Base-by-base conservation (phyloP, 2,329 filamentous ascomycete species). In the Monosporascus ibericus region DNA sequence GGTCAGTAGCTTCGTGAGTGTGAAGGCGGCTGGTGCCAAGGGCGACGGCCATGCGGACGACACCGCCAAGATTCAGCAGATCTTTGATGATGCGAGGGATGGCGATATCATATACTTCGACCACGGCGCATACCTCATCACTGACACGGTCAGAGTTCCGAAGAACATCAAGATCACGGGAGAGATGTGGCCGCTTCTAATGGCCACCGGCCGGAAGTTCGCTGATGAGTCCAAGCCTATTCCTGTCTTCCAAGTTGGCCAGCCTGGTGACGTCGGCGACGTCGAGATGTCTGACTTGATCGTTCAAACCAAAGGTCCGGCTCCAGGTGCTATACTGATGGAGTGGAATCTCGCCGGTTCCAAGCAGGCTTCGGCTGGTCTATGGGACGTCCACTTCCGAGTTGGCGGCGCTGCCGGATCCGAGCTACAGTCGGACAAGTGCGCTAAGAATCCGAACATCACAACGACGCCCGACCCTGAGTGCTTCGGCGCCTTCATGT, bases 331-430 rank as follows among this genome's bases (percentile, higher is more conserved):
- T 18, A 90, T 96, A 64, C 80, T 96, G 66, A 84, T 96, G 74
- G 82, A 96, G 69, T 96, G 90, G 88, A 96, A 96, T 72, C 76
- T 96, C 42, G 83, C 82, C 44, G 86, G 84, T 37, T 68, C 79
- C 60, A 76, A 70, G 51, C 79, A 85, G 53, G 90, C 90, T 47
- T 81, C 84, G 1, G 85, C 85, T 20, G 92, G 84, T 56, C 85
- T 96, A 72, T 99, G 92, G 89, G 94, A 99, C 64, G 86, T 92
- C n/a, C 94, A 99, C 76, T 87, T 94, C 73, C 90, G 94, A 65
- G 82, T 99, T 62, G 92, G 91, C 62, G 94, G 94, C 44, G 85
- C 86, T 51, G 86, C 88, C 5, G 92, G 92, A 55, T 95, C 92
- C 27, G 72, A 88, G 58, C 80, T 97, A 17, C 89, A 95, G 71